Evolutionary conservation across 2,329 filamentous ascomycete species (phyloP).

Genomic region (Diaporthe caulivora): DNA sequence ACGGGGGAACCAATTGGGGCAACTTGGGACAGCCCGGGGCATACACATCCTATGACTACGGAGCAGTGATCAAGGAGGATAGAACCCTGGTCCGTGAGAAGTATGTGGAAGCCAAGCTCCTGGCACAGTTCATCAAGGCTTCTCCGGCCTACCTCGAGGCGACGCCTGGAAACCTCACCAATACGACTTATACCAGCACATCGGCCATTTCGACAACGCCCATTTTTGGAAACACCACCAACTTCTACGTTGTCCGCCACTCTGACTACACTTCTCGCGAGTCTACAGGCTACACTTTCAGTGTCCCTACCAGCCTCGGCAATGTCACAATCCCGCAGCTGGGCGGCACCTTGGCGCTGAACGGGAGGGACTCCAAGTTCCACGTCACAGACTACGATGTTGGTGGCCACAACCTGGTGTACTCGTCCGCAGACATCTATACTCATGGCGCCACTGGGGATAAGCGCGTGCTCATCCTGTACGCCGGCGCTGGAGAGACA

Average conservation of each 20-base stretch:
- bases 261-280: conserved; percentile 70
- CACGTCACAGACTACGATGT: conserved; percentile 76
- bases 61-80: conserved; percentile 74
- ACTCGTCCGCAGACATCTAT: conserved; percentile 78
- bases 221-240: conserved; percentile 63
- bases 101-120: conserved; percentile 82
- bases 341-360: conserved; percentile 67
- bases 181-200: conserved; percentile 64
- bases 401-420: conserved; percentile 70
- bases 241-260: conserved; percentile 78
- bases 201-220: conserved; percentile 71
- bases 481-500: conserved; percentile 70
- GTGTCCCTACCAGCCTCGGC: conserved; percentile 69
- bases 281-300: conserved; percentile 73
- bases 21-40: conserved; percentile 78
- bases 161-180: conserved; percentile 62
- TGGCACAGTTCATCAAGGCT: conserved; percentile 80
- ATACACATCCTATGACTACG: conserved; percentile 71
- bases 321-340: conserved; percentile 70
- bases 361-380: conserved; percentile 75
- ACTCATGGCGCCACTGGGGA: conserved; percentile 75
- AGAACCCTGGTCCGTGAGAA: conserved; percentile 78
- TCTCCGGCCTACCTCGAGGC: conserved; percentile 78
- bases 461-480: conserved; percentile 72
- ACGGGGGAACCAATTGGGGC: conserved; percentile 87